These are phyloP conservation scores for Beverwykella pulmonaria DNA, from an alignment of 495 filamentous ascomycete species.

Conservation along the genomic window DNA sequence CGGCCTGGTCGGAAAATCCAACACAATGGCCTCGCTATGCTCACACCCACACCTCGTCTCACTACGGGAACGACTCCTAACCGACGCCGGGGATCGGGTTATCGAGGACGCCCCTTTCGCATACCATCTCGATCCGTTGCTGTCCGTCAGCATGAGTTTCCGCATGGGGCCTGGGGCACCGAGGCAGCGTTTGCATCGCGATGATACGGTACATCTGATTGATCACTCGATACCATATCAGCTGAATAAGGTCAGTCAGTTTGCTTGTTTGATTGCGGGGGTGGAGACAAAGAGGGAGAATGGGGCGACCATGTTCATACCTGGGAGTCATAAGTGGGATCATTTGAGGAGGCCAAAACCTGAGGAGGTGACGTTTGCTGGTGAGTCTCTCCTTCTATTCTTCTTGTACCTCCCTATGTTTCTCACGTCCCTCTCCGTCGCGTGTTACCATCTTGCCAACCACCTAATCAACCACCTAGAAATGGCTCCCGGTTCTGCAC, in stretches of 20 bases:
- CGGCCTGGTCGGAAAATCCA: conserved; percentile 44
- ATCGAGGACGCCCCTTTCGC: conserved; percentile 31
- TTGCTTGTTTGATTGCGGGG: conserved; percentile 21
- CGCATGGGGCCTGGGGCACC: conserved; percentile 35
- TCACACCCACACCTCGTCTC: conserved; percentile 29
- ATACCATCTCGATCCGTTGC: conserved; percentile 37
- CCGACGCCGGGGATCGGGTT: background rate
- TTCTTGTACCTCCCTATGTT: too few species aligned
- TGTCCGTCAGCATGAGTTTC: conserved; percentile 39
- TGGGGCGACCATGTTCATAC: conserved; percentile 25
- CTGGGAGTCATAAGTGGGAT: conserved; percentile 27
- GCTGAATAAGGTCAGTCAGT: background rate
- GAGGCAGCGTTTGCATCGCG: conserved; percentile 42
- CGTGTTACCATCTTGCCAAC: too few species aligned
- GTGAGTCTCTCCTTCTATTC: background rate
- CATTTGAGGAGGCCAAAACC: conserved; percentile 8
- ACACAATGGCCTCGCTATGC: conserved; percentile 34
- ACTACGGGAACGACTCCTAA: conserved; percentile 26
- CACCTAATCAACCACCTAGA: too few species aligned
- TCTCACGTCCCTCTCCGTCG: too few species aligned
- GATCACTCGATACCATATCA: conserved; percentile 12
- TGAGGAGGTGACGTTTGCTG: conserved; percentile 3
- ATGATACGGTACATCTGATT: conserved; percentile 40
- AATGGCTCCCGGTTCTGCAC: conserved; percentile 42
- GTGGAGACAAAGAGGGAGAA: conserved; percentile 21